Conservation (phyloP, 352 stramenopile species). For the Thalassiosira sp. region DNA sequence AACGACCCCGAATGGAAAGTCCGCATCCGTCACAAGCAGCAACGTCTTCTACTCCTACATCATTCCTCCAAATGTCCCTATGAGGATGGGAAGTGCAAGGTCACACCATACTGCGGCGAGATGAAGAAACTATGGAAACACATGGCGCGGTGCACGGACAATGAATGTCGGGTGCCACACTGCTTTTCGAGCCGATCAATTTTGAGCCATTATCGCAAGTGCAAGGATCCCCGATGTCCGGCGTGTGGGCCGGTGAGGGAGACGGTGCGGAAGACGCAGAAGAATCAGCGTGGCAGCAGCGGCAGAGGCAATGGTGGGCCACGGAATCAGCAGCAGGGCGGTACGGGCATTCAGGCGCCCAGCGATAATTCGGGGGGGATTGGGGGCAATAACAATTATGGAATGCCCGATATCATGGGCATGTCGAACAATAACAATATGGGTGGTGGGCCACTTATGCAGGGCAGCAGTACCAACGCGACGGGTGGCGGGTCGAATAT, state of each 20-base stretch:
- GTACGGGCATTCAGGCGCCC: too few species aligned
- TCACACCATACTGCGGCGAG: slow-evolving; percentile 92
- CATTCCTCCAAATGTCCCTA: slow-evolving; percentile 97
- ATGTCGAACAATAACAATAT: too few species aligned
- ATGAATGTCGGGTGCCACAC: slow-evolving; percentile 93
- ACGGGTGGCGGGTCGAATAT: too few species aligned
- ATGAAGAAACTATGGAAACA: slow-evolving; percentile 99
- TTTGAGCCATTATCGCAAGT: slow-evolving; percentile 98
- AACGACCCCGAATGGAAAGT: slow-evolving; percentile 85
- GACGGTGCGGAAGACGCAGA: slow-evolving; percentile 85
- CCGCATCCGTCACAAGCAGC: slow-evolving; percentile 95
- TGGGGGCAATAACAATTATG: too few species aligned
- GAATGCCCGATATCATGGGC: too few species aligned
- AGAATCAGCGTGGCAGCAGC: slow-evolving; percentile 16
- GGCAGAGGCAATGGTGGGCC: too few species aligned
- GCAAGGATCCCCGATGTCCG: slow-evolving; percentile 92
- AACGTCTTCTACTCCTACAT: slow-evolving; percentile 93
- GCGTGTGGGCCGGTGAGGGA: slow-evolving; percentile 96
- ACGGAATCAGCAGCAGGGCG: too few species aligned
- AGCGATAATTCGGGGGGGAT: too few species aligned
- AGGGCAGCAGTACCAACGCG: too few species aligned
- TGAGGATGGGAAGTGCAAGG: slow-evolving; percentile 89
- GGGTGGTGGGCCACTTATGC: too few species aligned
- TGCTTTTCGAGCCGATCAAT: slow-evolving; percentile 97
- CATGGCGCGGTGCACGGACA: slow-evolving; percentile 96